Conservation (phyloP, 225 moss, liverwort and hornwort species). For the Straminergon stramineum region DNA sequence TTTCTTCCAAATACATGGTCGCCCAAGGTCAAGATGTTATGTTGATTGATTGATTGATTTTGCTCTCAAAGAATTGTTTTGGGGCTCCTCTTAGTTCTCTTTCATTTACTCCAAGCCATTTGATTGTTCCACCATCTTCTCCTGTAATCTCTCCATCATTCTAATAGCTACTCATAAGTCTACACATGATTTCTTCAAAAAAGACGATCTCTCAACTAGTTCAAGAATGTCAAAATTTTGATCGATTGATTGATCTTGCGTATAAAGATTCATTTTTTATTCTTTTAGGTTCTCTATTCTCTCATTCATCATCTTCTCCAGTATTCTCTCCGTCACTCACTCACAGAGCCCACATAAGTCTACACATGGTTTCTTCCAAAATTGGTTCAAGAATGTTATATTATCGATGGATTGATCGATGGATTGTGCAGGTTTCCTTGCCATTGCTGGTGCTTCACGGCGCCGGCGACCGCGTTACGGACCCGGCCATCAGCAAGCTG, state of each 20-base stretch:
- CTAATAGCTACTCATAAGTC: neutral
- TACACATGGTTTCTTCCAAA: neutral
- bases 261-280: neutral
- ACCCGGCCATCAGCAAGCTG: slow-evolving; percentile 66
- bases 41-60: neutral
- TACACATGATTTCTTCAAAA: neutral
- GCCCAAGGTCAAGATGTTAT: neutral
- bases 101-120: neutral
- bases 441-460: slow-evolving; percentile 79
- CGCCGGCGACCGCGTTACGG: slow-evolving; percentile 64
- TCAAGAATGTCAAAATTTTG: neutral
- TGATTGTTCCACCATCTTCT: neutral
- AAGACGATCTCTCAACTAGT: neutral
- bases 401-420: neutral
- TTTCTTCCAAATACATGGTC: neutral
- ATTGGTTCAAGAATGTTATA: neutral
- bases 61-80: neutral
- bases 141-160: neutral
- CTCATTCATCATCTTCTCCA: neutral
- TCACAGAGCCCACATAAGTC: neutral
- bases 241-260: neutral
- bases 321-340: neutral
- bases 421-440: slow-evolving; percentile 48
- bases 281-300: neutral
- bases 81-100: neutral